Conservation (phyloP, 495 filamentous ascomycete species). For the Xylaria grammica region DNA sequence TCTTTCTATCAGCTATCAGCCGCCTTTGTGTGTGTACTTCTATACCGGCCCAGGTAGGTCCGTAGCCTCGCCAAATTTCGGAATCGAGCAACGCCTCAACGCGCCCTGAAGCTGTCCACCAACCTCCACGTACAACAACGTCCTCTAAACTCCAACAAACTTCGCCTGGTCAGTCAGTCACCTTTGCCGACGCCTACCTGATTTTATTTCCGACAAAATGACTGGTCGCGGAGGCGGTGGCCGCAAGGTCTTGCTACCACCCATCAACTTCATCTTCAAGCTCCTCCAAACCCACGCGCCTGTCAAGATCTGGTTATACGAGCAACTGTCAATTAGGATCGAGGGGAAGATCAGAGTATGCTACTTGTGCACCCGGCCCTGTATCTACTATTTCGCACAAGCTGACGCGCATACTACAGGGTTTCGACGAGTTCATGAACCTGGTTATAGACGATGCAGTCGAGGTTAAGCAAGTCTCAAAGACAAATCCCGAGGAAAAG, state of each 20-base stretch:
- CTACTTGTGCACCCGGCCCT: not conserved
- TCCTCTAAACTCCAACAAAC: not conserved
- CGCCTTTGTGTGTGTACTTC: no score
- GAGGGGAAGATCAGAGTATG: constrained; percentile 91
- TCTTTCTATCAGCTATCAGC: no score
- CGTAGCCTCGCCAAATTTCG: constrained; percentile 31
- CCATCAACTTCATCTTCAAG: constrained; percentile 99
- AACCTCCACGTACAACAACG: constrained; percentile 12
- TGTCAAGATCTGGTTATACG: constrained; percentile 95
- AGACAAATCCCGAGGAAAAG: constrained; percentile 75
- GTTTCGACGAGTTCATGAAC: constrained; percentile 99
- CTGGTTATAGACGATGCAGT: constrained; percentile 94
- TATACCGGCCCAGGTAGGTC: not conserved
- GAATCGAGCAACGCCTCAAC: constrained; percentile 7
- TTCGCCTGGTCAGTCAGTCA: not conserved
- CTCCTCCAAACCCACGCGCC: constrained; percentile 81
- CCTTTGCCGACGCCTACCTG: not conserved
- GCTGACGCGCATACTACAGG: constrained; percentile 52
- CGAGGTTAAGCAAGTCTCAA: constrained; percentile 85
- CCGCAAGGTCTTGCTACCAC: constrained; percentile 90
- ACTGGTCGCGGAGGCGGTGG: constrained; percentile 78
- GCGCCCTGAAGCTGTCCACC: constrained; percentile 1
- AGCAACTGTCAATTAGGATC: constrained; percentile 91
- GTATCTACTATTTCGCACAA: not conserved
- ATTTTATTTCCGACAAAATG: constrained; percentile 59